Evolutionary conservation across 371 early-diverging fungal genomes (phyloP).

Genomic region (Haplosporangium sp.): DNA sequence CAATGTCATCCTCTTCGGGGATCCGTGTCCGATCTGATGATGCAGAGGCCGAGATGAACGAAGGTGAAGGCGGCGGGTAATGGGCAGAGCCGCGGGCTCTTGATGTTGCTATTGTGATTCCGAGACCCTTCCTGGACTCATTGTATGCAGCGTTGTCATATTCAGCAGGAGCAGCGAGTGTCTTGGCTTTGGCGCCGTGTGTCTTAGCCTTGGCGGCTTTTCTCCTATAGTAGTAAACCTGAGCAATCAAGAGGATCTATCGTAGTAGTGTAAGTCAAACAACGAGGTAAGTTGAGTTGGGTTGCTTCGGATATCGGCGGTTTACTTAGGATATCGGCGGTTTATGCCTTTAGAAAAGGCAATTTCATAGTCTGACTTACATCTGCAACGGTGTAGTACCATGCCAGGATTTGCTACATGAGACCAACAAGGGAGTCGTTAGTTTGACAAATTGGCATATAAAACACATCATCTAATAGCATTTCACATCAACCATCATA

Average conservation of each 20-base stretch:
- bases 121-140: no score
- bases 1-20: no score
- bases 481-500: not conserved
- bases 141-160: not conserved
- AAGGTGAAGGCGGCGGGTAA: no score
- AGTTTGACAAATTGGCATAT: conserved; percentile 1
- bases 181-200: not conserved
- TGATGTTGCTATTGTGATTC: no score
- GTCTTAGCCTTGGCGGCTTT: not conserved
- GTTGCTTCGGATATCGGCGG: not conserved
- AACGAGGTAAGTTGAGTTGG: not conserved
- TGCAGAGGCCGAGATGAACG: no score
- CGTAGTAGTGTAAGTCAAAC: not conserved
- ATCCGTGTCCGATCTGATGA: no score
- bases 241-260: conserved; percentile 61
- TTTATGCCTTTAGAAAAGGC: not conserved
- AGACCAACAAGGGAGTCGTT: not conserved
- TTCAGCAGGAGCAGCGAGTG: not conserved
- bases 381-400: conserved; percentile 53
- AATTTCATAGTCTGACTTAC: conserved; percentile 10
- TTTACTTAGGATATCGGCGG: not conserved
- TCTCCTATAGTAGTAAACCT: conserved; percentile 63
- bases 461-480: not conserved
- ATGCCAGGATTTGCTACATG: conserved; percentile 35
- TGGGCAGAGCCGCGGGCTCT: no score